A percentile compares a stretch with the other conserved stretches of the same genome.
Evolutionary conservation across 257 asterid genomes (phyloP).

Genomic region (Orobanche coerulescens): DNA sequence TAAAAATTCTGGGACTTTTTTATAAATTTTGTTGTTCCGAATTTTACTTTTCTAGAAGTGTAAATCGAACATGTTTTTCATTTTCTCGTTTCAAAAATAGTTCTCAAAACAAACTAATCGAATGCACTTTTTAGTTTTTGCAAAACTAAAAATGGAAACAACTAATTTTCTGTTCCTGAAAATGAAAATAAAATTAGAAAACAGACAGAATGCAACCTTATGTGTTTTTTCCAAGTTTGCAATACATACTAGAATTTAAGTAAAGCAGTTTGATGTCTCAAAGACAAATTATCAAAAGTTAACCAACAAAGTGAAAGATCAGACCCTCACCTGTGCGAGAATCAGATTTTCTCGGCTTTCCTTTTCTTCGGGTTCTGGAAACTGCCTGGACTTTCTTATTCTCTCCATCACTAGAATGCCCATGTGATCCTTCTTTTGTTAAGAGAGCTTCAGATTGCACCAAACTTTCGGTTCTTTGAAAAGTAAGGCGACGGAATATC

Average conservation of each 20-base stretch:
- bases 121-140: too few relatives aligned
- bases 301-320: constrained; percentile 11
- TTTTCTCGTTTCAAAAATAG: too few relatives aligned
- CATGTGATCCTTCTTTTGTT: constrained; percentile 31
- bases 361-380: constrained; percentile 37
- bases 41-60: too few relatives aligned
- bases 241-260: neutral
- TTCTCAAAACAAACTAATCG: too few relatives aligned
- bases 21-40: too few relatives aligned
- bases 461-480: constrained; percentile 59
- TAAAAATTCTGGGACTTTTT: too few relatives aligned
- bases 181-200: too few relatives aligned
- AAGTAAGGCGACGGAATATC: constrained; percentile 73
- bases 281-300: neutral
- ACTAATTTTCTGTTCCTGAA: too few relatives aligned
- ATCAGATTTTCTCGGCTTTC: constrained; percentile 38
- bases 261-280: neutral
- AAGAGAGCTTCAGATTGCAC: constrained; percentile 95
- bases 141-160: too few relatives aligned
- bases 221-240: too few relatives aligned
- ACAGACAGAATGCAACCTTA: too few relatives aligned
- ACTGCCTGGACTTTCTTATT: constrained; percentile 28
- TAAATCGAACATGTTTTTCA: too few relatives aligned
- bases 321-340: constrained; percentile 28
- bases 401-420: constrained; percentile 25